Base-by-base conservation (phyloP, 805 yeast species). In the Barnettozyma botsteinii region DNA sequence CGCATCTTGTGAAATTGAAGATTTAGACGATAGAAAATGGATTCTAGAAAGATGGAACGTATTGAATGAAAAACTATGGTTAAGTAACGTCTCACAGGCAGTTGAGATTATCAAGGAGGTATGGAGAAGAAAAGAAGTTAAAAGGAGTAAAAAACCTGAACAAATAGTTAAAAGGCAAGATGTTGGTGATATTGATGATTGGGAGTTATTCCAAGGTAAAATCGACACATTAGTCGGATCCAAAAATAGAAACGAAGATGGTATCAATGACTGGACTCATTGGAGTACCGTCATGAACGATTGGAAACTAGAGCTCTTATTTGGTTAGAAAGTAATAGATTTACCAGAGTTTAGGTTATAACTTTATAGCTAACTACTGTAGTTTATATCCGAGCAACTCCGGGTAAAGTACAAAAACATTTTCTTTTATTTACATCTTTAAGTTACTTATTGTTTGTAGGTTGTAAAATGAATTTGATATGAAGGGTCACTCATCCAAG, bases 221-320 rank as follows among this genome's bases (percentile, higher is more conserved):
- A 55, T 53, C 11, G 57, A 52, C 29, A 48, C 46, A 2, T 31
- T 53, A 25, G 51, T 48, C 4, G 45, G 50, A 7, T 35, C 31
- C 12, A 50, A 49, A 39, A 45, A 46, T 24, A 46, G 62, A 11
- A 64, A 62, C 12, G 68, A 64, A 25, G 65, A 64, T 26, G 72
- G 72, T 2, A 64, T 77, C 31, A 62, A 64, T 34, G 68, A 75
- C 23, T 66, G 73, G 61, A 59, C 77, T 7, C 85, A 81, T 56
- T 81, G 87, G 87, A 73, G 77, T 41, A 62, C 74, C 0, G 77
- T 81, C 13, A 81, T 81, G 85, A 71, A 73, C 49, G 85, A 81
- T 47, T 80, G 87, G 86, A 78, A 79, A 1, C 79, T 86, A 85
- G 86, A 81, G 53, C 81, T 81, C 9, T 56, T 80, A 26, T 62